Conservation (phyloP, 169 alveolate species). For the Plasmodium coatneyi region DNA sequence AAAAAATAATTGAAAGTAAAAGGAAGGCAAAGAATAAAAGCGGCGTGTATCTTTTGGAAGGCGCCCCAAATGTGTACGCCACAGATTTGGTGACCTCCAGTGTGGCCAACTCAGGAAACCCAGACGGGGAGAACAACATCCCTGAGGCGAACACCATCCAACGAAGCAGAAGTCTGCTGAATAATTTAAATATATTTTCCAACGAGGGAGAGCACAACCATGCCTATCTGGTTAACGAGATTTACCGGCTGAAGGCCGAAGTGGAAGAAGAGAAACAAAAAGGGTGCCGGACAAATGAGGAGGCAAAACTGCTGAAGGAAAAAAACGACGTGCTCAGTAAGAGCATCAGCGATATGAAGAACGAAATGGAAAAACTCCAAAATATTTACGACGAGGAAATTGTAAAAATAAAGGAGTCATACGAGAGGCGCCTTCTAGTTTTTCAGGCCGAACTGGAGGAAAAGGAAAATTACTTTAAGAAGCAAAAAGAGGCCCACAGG, state of each 20-base stretch:
- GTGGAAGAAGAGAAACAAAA: conserved; percentile 38
- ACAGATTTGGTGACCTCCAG: neutral
- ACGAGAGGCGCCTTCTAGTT: conserved; percentile 25
- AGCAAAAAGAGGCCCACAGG: conserved; percentile 20
- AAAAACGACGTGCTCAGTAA: conserved; percentile 6
- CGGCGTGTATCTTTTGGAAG: neutral
- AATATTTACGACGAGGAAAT: conserved; percentile 65
- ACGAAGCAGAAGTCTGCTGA: neutral
- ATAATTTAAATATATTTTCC: neutral
- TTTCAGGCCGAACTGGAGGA: conserved; percentile 22
- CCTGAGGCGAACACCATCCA: neutral
- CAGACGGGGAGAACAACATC: neutral
- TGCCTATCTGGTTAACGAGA: conserved; percentile 9
- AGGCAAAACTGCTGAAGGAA: conserved; percentile 14
- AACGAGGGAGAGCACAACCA: neutral
- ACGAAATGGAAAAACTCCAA: conserved; percentile 38
- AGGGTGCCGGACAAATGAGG: conserved; percentile 29
- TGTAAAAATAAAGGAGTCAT: conserved; percentile 39
- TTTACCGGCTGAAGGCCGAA: conserved; percentile 36
- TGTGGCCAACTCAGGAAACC: neutral
- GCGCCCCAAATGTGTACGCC: neutral
- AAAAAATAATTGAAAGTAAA: conserved; percentile 9
- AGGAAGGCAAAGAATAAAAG: conserved; percentile 14
- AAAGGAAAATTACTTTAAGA: conserved; percentile 41
- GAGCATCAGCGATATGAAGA: conserved; percentile 51